These are phyloP conservation scores for Madurella mycetomatis DNA, from an alignment of 2,329 filamentous ascomycete genomes.

Conservation along the genomic window DNA sequence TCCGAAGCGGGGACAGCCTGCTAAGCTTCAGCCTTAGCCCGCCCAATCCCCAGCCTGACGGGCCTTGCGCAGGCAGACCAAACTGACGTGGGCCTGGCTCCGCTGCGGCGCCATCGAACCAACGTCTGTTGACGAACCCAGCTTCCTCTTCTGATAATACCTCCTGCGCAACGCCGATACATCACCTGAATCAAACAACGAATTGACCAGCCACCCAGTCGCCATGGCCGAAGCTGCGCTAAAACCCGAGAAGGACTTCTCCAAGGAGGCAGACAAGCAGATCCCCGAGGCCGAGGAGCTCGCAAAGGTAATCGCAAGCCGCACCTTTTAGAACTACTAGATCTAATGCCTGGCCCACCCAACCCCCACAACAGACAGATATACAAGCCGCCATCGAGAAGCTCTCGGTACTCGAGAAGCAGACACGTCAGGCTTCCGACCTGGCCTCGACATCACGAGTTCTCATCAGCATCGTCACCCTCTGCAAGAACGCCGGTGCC, in stretches of 20 bases:
- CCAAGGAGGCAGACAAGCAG: constrained; percentile 89
- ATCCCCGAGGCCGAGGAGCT: constrained; percentile 87
- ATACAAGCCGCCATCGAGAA: constrained; percentile 89
- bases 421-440: constrained; percentile 96
- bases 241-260: constrained; percentile 98
- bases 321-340: not conserved
- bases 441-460: constrained; percentile 90
- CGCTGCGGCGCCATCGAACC: not conserved
- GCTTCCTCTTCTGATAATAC: constrained; percentile 1
- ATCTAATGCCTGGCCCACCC: not conserved
- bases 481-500: constrained; percentile 89
- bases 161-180: not conserved
- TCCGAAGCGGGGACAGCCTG: not conserved
- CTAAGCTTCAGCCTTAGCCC: constrained; percentile 10
- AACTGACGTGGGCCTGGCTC: constrained; percentile 13
- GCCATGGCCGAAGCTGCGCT: constrained; percentile 77
- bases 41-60: no score
- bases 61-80: constrained; percentile 17
- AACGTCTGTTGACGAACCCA: constrained; percentile 5
- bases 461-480: constrained; percentile 81
- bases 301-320: constrained; percentile 60
- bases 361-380: constrained; percentile 53
- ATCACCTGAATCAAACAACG: not conserved
- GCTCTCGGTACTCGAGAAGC: constrained; percentile 87
- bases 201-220: constrained; percentile 19